Base-by-base conservation (phyloP, 2,329 filamentous ascomycete species). In the Colletotrichum tabaci region DNA sequence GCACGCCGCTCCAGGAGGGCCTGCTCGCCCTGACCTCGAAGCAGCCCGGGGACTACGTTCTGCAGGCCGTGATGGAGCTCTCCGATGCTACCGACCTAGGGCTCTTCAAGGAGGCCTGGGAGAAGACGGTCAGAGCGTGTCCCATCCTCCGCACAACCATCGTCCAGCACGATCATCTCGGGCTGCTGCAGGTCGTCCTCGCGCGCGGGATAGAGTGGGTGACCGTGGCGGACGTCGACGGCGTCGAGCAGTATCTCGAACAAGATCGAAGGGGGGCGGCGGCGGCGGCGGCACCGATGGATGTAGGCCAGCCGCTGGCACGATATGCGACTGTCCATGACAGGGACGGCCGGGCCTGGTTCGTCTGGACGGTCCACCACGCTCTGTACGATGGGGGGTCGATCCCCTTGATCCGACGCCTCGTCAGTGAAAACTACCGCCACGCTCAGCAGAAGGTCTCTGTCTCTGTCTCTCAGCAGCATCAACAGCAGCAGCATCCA, bases 1-100 rank as follows among this genome's bases (percentile, higher is more conserved):
- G 82, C 75, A 82, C 81, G 8, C 77, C 80, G 1, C 75, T 85
- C 0, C 84, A 86, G 61, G 81, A 82, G 64, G 82, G 82, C 4
- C 76, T 86, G 0, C 74, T 86, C 30, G 79, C 82, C 0, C 70
- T 84, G 0, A 77, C 83, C 1, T 75, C 73, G 12, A 79, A 79
- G 46, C 75, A 80, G 18, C 64, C 76, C 0, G 82, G 82, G 4
- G 35, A 38, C 30, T 86, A 86, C 52, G 76, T 83, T 15, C 77
- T 78, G 5, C 77, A 79, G 46, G 72, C 76, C 26, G 77, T 76
- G 2, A 65, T 79, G 10, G 67, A 73, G 18, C 73, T 81, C 4
- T 60, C 74, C 0, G 49, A 53, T 13, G 35, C 74, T 38, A 60
- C 77, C 5, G 67, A 78, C 6, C n/a, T 77, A 26, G 49, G 40